phyloP scores from a whole-genome alignment of 2,329 filamentous ascomycete genomes.

The Tympanopsis confertula region DNA sequence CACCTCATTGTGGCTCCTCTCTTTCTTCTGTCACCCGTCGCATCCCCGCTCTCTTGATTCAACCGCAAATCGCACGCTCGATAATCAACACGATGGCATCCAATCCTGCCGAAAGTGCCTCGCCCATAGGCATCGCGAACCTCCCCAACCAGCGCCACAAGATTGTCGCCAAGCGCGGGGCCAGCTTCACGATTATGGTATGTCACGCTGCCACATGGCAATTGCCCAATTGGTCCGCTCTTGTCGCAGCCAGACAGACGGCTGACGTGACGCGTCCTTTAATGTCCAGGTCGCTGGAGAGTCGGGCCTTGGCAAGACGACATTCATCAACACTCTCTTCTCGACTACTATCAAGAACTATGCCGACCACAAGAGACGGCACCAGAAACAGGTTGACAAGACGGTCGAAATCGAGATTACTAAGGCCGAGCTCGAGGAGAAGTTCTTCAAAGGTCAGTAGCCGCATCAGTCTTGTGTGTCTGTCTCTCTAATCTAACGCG shows the following conservation, averaged over 20 bases:
- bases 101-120: constrained; percentile 45
- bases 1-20: too few relatives aligned
- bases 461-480: background rate
- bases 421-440: constrained; percentile 98
- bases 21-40: too few relatives aligned
- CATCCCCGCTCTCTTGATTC: too few relatives aligned
- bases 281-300: constrained; percentile 77
- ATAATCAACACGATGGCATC: constrained; percentile 34
- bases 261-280: too few relatives aligned
- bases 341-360: constrained; percentile 99
- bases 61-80: background rate
- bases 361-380: constrained; percentile 97
- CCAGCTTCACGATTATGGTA: constrained; percentile 99
- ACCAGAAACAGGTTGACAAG: constrained; percentile 99
- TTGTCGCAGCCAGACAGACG: background rate
- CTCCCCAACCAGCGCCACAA: constrained; percentile 65
- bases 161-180: constrained; percentile 74
- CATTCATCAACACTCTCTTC: constrained; percentile 99
- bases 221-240: constrained; percentile 2
- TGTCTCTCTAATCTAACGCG: background rate
- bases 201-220: constrained; percentile 10
- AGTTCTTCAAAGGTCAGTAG: constrained; percentile 94
- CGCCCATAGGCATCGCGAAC: constrained; percentile 65
- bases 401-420: constrained; percentile 99
- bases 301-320: constrained; percentile 96